Conservation (phyloP, 1,284 basidiomycete species). For the Chondrostereum purpureum region DNA sequence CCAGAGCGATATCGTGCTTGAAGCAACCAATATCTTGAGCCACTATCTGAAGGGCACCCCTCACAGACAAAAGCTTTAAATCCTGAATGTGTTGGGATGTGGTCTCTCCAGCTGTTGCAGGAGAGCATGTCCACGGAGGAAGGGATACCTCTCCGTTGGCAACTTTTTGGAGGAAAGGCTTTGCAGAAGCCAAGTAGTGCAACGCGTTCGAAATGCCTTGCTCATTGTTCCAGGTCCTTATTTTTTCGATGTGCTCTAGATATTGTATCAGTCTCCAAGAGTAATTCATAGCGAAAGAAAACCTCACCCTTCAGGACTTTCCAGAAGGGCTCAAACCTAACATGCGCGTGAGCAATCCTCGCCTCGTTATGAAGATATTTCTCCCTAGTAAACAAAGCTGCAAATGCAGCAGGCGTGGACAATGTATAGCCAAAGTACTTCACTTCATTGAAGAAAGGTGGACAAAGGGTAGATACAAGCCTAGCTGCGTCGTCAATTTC, state of each 20-base stretch:
- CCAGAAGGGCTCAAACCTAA: background rate
- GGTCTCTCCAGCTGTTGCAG: background rate
- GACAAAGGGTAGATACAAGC: background rate
- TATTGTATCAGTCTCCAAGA: background rate
- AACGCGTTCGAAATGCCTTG: background rate
- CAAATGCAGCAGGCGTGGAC: background rate
- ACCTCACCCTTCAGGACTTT: background rate
- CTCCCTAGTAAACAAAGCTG: background rate
- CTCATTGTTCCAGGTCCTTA: background rate
- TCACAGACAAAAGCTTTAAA: background rate
- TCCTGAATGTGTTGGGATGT: background rate
- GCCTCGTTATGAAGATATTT: background rate
- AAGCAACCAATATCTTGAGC: background rate
- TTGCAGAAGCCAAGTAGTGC: background rate
- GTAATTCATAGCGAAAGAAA: background rate
- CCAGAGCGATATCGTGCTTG: background rate
- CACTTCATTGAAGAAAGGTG: background rate
- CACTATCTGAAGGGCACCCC: background rate
- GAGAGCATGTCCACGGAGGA: background rate
- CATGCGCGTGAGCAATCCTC: background rate
- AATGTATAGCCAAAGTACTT: background rate
- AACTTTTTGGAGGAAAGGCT: background rate
- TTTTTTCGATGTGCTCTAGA: background rate
- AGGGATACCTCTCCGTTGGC: background rate
- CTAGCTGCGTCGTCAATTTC: background rate